Conservation (phyloP, 306 rosid species). For the Aeschynomene evenia region DNA sequence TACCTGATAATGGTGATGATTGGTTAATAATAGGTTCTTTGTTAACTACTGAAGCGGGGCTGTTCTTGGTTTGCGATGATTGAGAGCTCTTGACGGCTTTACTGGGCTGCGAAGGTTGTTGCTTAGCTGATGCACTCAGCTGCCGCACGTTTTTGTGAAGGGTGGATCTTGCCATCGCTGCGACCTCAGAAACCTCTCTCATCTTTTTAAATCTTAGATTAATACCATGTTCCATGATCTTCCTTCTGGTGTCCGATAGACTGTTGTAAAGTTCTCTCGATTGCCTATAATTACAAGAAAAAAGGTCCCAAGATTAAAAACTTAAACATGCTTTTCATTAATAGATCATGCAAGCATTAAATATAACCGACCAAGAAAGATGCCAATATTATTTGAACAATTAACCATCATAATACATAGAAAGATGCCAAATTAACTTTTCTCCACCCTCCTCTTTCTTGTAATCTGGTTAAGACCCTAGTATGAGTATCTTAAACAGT, state of each 20-base stretch:
- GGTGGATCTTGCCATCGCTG: slow-evolving; percentile 70
- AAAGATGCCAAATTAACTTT: neutral
- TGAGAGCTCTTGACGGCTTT: slow-evolving; percentile 37
- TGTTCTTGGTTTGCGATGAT: slow-evolving; percentile 30
- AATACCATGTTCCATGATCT: slow-evolving; percentile 54
- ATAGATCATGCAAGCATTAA: slow-evolving; percentile 3
- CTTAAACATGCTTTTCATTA: slow-evolving; percentile 11
- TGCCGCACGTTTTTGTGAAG: slow-evolving; percentile 70
- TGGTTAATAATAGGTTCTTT: slow-evolving; percentile 35
- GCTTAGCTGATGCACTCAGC: slow-evolving; percentile 50
- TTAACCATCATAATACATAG: neutral
- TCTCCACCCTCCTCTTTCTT: neutral
- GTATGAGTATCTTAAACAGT: neutral
- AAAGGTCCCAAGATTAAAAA: slow-evolving; percentile 24
- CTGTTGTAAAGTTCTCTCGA: slow-evolving; percentile 65
- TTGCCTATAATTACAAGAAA: slow-evolving; percentile 49
- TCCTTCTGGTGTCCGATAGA: slow-evolving; percentile 57
- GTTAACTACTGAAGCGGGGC: slow-evolving; percentile 25
- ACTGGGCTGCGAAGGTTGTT: slow-evolving; percentile 37
- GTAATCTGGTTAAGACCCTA: neutral
- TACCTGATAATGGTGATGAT: slow-evolving; percentile 59
- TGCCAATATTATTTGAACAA: neutral
- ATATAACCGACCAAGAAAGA: neutral
- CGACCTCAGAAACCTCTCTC: slow-evolving; percentile 68
- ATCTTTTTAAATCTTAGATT: slow-evolving; percentile 55